Evolutionary conservation across 2,329 filamentous ascomycete species (phyloP).

Genomic region (Sclerotinia nivalis): DNA sequence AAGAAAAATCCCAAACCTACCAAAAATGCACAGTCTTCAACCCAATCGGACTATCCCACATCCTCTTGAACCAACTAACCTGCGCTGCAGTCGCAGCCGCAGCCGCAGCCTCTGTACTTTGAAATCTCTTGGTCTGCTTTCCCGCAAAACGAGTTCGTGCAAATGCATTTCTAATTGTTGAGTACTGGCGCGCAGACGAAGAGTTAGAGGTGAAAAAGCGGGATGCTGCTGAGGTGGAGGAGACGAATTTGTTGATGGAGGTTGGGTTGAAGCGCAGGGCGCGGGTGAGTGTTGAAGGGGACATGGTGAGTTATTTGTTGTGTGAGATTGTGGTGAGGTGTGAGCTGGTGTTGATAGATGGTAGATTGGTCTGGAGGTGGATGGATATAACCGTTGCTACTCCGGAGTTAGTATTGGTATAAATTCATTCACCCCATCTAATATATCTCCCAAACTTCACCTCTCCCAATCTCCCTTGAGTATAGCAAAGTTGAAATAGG

Average conservation of each 20-base stretch:
- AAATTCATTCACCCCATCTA: background rate
- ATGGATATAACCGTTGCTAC: conserved; percentile 14
- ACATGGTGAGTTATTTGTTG: background rate
- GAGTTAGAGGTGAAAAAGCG: conserved; percentile 47
- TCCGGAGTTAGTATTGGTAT: conserved; percentile 3
- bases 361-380: background rate
- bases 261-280: conserved; percentile 19
- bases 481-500: background rate
- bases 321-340: background rate
- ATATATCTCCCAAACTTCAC: background rate
- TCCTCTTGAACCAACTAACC: conserved; percentile 66
- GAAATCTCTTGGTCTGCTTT: conserved; percentile 59
- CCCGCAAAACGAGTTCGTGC: conserved; percentile 2
- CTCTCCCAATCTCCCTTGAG: background rate
- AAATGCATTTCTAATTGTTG: conserved; percentile 29
- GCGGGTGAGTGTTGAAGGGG: background rate
- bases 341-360: background rate
- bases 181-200: conserved; percentile 52
- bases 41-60: conserved; percentile 81
- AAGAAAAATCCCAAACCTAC: conserved; percentile 50
- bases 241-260: conserved; percentile 14
- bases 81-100: conserved; percentile 45
- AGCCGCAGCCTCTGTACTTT: conserved; percentile 54
- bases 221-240: conserved; percentile 27
- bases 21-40: conserved; percentile 98